Evolutionary conservation across 2,329 filamentous ascomycete genomes (phyloP).

Genomic region (Lachnellula arida): DNA sequence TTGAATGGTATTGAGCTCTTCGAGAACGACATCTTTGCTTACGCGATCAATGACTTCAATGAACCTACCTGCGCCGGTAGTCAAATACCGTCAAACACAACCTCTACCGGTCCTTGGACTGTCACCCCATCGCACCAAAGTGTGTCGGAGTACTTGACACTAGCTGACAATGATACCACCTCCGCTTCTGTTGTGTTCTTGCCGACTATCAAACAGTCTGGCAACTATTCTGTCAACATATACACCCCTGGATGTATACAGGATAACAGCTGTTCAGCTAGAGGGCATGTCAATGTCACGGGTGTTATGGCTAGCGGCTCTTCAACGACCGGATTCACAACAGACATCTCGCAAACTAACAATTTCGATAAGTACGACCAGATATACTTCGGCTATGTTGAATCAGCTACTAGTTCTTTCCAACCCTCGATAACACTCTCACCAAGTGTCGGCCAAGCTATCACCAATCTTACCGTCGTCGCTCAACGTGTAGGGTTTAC

Average conservation of each 20-base stretch:
- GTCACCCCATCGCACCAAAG: conserved; percentile 63
- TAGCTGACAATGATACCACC: conserved; percentile 54
- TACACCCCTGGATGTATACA: conserved; percentile 89
- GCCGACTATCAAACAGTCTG: conserved; percentile 81
- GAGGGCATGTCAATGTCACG: conserved; percentile 80
- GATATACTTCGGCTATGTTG: conserved; percentile 80
- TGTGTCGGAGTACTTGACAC: conserved; percentile 71
- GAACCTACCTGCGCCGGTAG: conserved; percentile 73
- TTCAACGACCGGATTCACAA: conserved; percentile 46
- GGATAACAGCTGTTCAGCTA: conserved; percentile 68
- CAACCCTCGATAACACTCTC: conserved; percentile 74
- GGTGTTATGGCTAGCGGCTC: conserved; percentile 57
- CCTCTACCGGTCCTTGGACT: conserved; percentile 69
- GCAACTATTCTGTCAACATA: conserved; percentile 85
- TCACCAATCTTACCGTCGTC: conserved; percentile 69
- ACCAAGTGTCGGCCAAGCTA: conserved; percentile 59
- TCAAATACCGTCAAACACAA: conserved; percentile 60
- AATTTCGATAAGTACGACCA: conserved; percentile 95
- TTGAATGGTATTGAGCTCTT: conserved; percentile 83
- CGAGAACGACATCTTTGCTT: conserved; percentile 77
- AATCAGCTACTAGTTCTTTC: conserved; percentile 68
- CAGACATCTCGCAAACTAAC: conserved; percentile 81
- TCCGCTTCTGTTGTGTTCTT: conserved; percentile 69
- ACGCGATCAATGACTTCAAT: conserved; percentile 83
- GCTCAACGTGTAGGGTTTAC: conserved; percentile 82